Evolutionary conservation across 495 filamentous ascomycete genomes (phyloP).

Genomic region (Hypoxylon trugodes): DNA sequence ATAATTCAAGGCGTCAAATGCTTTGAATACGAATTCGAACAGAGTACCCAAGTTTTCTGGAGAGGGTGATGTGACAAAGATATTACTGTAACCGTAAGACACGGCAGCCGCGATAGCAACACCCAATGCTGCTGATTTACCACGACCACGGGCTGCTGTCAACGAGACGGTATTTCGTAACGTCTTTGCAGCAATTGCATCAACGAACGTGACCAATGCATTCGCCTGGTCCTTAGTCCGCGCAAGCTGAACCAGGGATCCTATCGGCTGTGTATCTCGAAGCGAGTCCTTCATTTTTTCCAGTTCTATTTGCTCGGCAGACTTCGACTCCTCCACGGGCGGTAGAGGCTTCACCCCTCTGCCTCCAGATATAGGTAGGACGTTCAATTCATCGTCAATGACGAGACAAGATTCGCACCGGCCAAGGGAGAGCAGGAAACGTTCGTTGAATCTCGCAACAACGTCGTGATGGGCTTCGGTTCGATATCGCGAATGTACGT

Average conservation of each 20-base stretch:
- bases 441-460: constrained; percentile 94
- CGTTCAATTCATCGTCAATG: constrained; percentile 97
- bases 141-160: constrained; percentile 93
- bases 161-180: constrained; percentile 90
- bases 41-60: constrained; percentile 98
- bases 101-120: constrained; percentile 93
- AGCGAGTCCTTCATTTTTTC: constrained; percentile 87
- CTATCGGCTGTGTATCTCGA: constrained; percentile 83
- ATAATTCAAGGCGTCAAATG: constrained; percentile 92
- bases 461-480: constrained; percentile 98
- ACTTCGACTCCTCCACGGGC: constrained; percentile 73
- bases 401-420: constrained; percentile 95
- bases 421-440: constrained; percentile 93
- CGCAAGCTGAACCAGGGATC: constrained; percentile 81
- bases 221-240: constrained; percentile 96
- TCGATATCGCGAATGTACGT: constrained; percentile 94
- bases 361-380: constrained; percentile 95
- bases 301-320: constrained; percentile 76
- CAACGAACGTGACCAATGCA: constrained; percentile 91
- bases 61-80: constrained; percentile 98
- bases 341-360: constrained; percentile 88
- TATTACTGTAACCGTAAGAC: constrained; percentile 97
- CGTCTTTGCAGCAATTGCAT: constrained; percentile 96
- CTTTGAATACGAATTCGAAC: constrained; percentile 98
- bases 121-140: constrained; percentile 91